A percentile compares a stretch with the other conserved stretches of the same genome.
phyloP scores from a whole-genome alignment of 805 yeast species.

The Saccharomycopsis sp. region DNA sequence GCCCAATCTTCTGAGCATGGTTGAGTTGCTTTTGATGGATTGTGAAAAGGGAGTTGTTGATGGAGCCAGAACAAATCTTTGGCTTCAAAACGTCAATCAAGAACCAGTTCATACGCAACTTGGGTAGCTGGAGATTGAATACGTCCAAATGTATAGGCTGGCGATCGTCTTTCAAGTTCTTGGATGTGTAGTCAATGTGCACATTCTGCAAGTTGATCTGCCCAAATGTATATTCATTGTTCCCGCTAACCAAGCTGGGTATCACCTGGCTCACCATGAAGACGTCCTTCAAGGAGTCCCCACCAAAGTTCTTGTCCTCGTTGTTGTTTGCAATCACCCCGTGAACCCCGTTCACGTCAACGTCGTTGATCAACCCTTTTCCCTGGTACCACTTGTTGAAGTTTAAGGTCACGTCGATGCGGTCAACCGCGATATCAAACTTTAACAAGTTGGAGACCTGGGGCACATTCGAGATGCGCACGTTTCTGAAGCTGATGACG shows the following conservation, averaged over 20 bases:
- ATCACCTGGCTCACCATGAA: constrained; percentile 8
- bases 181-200: constrained; percentile 9
- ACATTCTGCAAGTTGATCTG: constrained; percentile 13
- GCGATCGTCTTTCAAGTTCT: constrained; percentile 6
- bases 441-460: constrained; percentile 33
- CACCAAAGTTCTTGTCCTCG: background rate
- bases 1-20: background rate
- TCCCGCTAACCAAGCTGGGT: constrained; percentile 9
- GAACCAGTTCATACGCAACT: constrained; percentile 47
- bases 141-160: constrained; percentile 43
- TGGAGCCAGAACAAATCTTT: constrained; percentile 60
- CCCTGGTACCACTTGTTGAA: constrained; percentile 83
- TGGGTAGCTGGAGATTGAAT: constrained; percentile 58
- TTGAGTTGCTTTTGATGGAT: constrained; percentile 56
- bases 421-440: constrained; percentile 73
- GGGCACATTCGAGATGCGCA: constrained; percentile 1
- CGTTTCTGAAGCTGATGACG: constrained; percentile 15
- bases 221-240: constrained; percentile 10
- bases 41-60: constrained; percentile 67
- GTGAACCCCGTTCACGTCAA: constrained; percentile 72
- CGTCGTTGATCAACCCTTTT: constrained; percentile 69
- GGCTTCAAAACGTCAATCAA: constrained; percentile 64
- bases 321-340: constrained; percentile 39
- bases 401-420: constrained; percentile 69
- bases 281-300: constrained; percentile 9